Evolutionary conservation across 78 protist species (phyloP).

Genomic region (Dictyostelium citrinum): DNA sequence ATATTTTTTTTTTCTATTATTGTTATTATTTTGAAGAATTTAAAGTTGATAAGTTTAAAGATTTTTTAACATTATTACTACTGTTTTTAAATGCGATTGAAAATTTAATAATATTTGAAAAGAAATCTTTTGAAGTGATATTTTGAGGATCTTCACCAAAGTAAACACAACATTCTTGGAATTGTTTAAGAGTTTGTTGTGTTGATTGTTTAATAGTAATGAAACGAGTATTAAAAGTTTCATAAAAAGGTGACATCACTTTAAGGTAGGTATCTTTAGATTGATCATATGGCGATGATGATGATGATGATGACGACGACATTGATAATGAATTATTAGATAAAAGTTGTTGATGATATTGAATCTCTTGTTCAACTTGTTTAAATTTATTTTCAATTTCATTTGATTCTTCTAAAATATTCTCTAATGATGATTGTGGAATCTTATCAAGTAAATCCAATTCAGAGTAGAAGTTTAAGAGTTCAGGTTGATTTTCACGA

Average conservation of each 20-base stretch:
- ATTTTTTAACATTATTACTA: background rate
- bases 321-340: background rate
- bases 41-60: background rate
- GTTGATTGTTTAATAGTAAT: background rate
- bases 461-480: conserved; percentile 17
- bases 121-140: conserved; percentile 64
- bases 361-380: conserved; percentile 14
- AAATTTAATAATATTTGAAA: conserved; percentile 46
- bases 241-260: conserved; percentile 41
- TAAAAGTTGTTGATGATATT: background rate
- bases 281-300: background rate
- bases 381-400: conserved; percentile 23
- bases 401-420: conserved; percentile 3
- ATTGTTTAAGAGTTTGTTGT: conserved; percentile 4
- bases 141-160: conserved; percentile 51
- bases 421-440: conserved; percentile 10
- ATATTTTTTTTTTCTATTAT: background rate
- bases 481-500: conserved; percentile 54
- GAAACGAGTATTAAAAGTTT: background rate
- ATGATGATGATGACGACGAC: background rate
- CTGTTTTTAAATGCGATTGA: conserved; percentile 27
- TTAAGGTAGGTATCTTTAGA: background rate
- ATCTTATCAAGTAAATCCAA: background rate
- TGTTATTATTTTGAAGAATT: background rate
- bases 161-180: conserved; percentile 26